Percentiles rank a stretch among this genome's conserved stretches.
Conservation (phyloP, 495 filamentous ascomycete species). For the Hypomontagnella submonticulosa region DNA sequence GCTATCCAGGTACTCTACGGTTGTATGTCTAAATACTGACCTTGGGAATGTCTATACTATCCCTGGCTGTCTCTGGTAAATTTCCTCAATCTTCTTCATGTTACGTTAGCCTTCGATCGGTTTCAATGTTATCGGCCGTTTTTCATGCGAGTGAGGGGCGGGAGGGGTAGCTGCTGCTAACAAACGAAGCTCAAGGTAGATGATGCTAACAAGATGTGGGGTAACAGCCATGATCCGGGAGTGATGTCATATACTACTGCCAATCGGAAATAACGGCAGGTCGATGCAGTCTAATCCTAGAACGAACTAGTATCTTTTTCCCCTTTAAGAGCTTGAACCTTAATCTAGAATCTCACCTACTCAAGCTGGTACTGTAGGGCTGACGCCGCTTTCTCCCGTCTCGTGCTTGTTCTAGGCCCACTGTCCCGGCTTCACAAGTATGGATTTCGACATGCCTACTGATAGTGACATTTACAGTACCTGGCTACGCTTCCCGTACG, state of each 20-base stretch:
- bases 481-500: too few relatives aligned
- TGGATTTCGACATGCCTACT: too few relatives aligned
- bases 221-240: conserved; percentile 1
- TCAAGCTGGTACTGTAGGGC: conserved; percentile 19
- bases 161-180: conserved; percentile 9
- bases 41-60: too few relatives aligned
- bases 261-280: conserved; percentile 24
- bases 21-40: too few relatives aligned
- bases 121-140: conserved; percentile 14
- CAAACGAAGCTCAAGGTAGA: conserved; percentile 7
- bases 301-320: conserved; percentile 10
- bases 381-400: conserved; percentile 22
- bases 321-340: conserved; percentile 4
- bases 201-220: conserved; percentile 27
- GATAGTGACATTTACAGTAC: too few relatives aligned
- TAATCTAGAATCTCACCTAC: conserved; percentile 10
- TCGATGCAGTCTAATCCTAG: neutral
- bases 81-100: too few relatives aligned
- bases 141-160: conserved; percentile 30
- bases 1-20: too few relatives aligned
- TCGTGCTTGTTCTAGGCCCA: neutral
- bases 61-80: too few relatives aligned
- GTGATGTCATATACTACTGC: conserved; percentile 35
- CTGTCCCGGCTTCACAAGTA: neutral
- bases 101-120: conserved; percentile 10